phyloP scores from a whole-genome alignment of 1,284 basidiomycete species.

The Melampsora abietis-canadensis region DNA sequence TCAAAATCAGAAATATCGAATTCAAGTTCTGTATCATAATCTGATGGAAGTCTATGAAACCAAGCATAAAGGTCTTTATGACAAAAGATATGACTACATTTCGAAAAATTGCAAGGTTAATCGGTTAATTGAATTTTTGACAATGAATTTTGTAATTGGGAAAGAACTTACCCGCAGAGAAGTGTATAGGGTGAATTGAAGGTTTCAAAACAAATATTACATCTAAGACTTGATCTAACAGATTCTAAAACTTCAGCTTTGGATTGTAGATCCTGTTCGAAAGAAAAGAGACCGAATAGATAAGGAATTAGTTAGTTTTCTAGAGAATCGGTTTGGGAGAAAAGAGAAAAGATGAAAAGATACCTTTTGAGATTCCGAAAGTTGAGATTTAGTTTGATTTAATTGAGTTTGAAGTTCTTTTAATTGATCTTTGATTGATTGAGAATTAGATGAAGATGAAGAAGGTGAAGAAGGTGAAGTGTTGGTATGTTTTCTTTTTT shows the following conservation, averaged over 20 bases:
- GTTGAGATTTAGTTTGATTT: background rate
- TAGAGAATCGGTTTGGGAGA: background rate
- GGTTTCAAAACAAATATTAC: constrained; percentile 46
- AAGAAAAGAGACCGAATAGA: background rate
- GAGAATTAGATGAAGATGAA: background rate
- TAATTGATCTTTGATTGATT: background rate
- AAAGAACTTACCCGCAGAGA: constrained; percentile 40
- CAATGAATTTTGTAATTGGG: background rate
- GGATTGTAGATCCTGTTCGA: constrained; percentile 29
- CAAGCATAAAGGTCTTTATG: constrained; percentile 46
- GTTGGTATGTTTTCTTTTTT: too few relatives aligned
- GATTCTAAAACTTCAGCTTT: constrained; percentile 36
- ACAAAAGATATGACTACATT: constrained; percentile 46
- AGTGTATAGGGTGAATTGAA: constrained; percentile 44
- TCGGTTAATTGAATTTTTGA: background rate
- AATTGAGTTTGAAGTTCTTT: constrained; percentile 3
- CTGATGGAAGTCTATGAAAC: constrained; percentile 44
- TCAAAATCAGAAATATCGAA: background rate
- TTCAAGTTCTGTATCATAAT: constrained; percentile 2
- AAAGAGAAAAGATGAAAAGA: background rate
- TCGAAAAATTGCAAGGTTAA: background rate
- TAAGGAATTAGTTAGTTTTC: constrained; percentile 10
- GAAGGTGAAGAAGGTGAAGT: constrained; percentile 6
- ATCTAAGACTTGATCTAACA: constrained; percentile 41
- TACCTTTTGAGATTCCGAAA: background rate